phyloP scores from a whole-genome alignment of 495 filamentous ascomycete genomes.

The Lasiosphaeria ovina region DNA sequence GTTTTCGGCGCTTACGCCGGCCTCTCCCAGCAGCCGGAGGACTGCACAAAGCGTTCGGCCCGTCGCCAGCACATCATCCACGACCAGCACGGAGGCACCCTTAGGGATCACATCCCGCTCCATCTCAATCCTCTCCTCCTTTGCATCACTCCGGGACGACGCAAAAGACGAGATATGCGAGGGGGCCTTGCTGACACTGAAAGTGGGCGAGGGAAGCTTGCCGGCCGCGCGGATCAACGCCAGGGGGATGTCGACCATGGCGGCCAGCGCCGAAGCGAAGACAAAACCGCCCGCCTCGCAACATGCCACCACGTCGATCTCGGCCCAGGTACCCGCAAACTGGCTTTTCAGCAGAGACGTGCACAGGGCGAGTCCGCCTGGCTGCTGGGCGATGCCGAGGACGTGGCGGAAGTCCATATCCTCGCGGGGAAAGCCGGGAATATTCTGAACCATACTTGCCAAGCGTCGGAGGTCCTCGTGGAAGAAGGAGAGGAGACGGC shows the following conservation, averaged over 20 bases:
- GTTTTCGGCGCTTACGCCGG: conserved; percentile 42
- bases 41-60: conserved; percentile 60
- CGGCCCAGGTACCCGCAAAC: conserved; percentile 51
- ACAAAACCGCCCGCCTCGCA: conserved; percentile 60
- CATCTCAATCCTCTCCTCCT: conserved; percentile 53
- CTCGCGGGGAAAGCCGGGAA: conserved; percentile 52
- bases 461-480: conserved; percentile 51
- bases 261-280: conserved; percentile 55
- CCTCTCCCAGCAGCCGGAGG: conserved; percentile 50
- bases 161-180: conserved; percentile 58
- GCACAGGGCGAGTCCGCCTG: conserved; percentile 53
- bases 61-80: conserved; percentile 65
- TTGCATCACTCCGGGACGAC: conserved; percentile 23
- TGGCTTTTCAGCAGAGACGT: conserved; percentile 50
- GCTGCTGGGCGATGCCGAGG: conserved; percentile 56
- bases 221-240: conserved; percentile 56
- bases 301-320: conserved; percentile 47
- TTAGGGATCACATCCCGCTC: conserved; percentile 42
- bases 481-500: conserved; percentile 50
- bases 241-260: conserved; percentile 46
- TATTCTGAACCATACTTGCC: conserved; percentile 48
- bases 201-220: conserved; percentile 58
- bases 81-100: conserved; percentile 52
- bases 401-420: conserved; percentile 59
- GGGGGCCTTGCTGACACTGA: conserved; percentile 47